A percentile compares a stretch with the other conserved stretches of the same genome.
Evolutionary conservation across 2,329 filamentous ascomycete genomes (phyloP).

Genomic region (Teratosphaeria zuluensis): DNA sequence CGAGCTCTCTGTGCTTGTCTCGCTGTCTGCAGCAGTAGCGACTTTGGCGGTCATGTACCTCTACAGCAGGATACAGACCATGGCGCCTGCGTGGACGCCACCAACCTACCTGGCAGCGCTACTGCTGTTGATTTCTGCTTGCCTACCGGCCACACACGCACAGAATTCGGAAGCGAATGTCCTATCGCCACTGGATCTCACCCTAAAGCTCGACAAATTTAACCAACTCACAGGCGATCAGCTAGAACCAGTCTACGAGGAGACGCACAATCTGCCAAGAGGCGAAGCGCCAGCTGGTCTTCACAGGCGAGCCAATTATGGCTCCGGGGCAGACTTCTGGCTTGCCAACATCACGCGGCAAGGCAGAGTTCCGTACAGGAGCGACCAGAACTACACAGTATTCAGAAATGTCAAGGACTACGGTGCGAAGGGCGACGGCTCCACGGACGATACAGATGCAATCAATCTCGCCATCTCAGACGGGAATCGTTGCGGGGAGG

Average conservation of each 20-base stretch:
- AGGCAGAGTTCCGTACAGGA: constrained; percentile 30
- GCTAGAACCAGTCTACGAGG: constrained; percentile 1
- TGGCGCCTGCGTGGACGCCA: not conserved
- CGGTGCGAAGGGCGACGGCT: constrained; percentile 46
- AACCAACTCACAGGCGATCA: not conserved
- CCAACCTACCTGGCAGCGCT: not conserved
- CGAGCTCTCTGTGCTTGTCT: not conserved
- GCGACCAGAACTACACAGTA: constrained; percentile 32
- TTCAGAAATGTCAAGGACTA: constrained; percentile 40
- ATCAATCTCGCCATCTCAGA: constrained; percentile 25
- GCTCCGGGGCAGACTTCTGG: constrained; percentile 29
- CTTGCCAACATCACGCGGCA: constrained; percentile 33
- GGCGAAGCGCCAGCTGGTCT: constrained; percentile 6
- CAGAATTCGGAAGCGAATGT: not conserved
- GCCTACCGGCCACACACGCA: not conserved
- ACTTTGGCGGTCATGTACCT: not conserved
- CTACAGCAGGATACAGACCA: not conserved
- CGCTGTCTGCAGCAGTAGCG: not conserved
- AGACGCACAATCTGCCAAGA: not conserved
- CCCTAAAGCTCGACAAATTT: constrained; percentile 6
- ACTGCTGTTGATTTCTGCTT: not conserved
- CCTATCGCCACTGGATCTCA: constrained; percentile 10
- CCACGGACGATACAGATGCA: constrained; percentile 69
- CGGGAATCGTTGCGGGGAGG: constrained; percentile 20
- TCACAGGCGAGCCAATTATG: constrained; percentile 18